Conservation (phyloP, 257 asterid genomes). For the Nicotiana tomentosiformis region DNA sequence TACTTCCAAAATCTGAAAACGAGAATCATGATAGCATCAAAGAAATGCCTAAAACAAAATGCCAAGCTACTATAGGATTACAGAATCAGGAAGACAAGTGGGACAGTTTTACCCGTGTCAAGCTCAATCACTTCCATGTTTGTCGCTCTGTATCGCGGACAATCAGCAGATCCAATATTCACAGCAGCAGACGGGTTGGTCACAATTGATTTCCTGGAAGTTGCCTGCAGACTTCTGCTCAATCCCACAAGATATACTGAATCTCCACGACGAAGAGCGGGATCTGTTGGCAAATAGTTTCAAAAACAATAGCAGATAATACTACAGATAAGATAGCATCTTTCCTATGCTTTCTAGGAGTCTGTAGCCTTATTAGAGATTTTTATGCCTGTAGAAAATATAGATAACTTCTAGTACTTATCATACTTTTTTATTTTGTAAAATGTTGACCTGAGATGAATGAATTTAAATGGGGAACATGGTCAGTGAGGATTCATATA, state of each 20-base stretch:
- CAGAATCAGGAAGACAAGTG: slow-evolving; percentile 2
- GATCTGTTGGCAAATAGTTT: slow-evolving; percentile 44
- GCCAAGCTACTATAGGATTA: not conserved
- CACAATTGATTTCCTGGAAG: slow-evolving; percentile 88
- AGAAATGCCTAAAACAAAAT: slow-evolving; percentile 14
- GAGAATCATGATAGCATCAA: slow-evolving; percentile 16
- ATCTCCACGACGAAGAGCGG: slow-evolving; percentile 92
- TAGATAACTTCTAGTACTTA: too few relatives aligned
- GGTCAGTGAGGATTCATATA: too few relatives aligned
- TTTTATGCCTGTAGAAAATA: too few relatives aligned
- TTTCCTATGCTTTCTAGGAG: too few relatives aligned
- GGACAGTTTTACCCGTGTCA: slow-evolving; percentile 63
- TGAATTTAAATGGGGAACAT: too few relatives aligned
- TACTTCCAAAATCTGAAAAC: slow-evolving; percentile 81
- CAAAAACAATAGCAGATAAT: too few relatives aligned
- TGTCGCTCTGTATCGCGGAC: slow-evolving; percentile 94
- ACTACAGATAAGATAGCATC: too few relatives aligned
- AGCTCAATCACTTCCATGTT: slow-evolving; percentile 98
- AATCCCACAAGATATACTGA: slow-evolving; percentile 93
- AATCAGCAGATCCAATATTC: slow-evolving; percentile 85
- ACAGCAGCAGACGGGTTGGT: slow-evolving; percentile 93
- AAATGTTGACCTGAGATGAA: too few relatives aligned
- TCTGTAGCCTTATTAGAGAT: too few relatives aligned
- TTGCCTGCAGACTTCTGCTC: slow-evolving; percentile 91
- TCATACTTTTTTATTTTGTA: too few relatives aligned